These are phyloP conservation scores for Prunella vulgaris DNA, from an alignment of 257 asterid genomes.

Conservation along the genomic window DNA sequence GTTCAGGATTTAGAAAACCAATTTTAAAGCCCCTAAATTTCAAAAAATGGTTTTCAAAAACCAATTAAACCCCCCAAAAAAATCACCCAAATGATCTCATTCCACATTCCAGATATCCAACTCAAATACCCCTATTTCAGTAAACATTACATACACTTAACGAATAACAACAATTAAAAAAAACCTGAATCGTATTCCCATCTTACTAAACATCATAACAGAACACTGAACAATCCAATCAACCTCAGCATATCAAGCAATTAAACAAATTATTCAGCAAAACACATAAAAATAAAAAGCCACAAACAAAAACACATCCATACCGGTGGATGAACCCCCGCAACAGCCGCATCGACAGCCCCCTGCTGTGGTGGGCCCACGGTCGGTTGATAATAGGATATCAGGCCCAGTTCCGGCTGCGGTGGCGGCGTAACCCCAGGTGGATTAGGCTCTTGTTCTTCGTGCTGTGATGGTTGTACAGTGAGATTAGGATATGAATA, in stretches of 20 bases:
- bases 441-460: conserved; percentile 41
- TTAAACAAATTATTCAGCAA: neutral
- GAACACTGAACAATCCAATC: neutral
- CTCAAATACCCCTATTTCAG: neutral
- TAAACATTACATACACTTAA: neutral
- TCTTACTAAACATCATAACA: neutral
- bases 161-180: neutral
- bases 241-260: neutral
- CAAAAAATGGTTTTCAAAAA: no score
- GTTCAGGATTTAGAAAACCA: no score
- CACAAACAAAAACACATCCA: neutral
- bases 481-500: conserved; percentile 25
- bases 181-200: neutral
- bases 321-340: conserved; percentile 39
- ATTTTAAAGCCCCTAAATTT: no score
- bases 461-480: conserved; percentile 33
- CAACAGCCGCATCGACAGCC: conserved; percentile 21
- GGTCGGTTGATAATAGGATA: conserved; percentile 20
- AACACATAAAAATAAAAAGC: neutral
- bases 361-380: conserved; percentile 24
- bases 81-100: neutral
- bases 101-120: neutral
- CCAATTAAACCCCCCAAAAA: no score
- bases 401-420: conserved; percentile 13
- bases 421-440: conserved; percentile 45